phyloP scores from a whole-genome alignment of 371 early-diverging fungal species.

The Sporodiniella umbellata region DNA sequence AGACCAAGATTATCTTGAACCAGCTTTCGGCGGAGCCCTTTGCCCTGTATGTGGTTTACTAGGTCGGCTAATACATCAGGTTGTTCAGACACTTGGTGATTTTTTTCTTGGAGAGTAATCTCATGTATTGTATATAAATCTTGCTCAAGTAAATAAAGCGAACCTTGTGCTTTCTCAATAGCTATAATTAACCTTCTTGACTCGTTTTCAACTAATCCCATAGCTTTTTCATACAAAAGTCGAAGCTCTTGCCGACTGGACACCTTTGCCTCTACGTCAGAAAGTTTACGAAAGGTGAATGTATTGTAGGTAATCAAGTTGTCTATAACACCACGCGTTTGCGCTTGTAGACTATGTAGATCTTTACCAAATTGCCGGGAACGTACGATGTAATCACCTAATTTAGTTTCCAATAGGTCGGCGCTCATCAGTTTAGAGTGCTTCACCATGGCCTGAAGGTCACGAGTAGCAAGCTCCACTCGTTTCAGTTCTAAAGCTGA shows the following conservation, averaged over 20 bases:
- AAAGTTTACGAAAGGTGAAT: constrained; percentile 34
- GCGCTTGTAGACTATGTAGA: constrained; percentile 26
- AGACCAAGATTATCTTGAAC: constrained; percentile 40
- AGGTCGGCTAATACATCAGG: constrained; percentile 34
- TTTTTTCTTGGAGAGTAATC: constrained; percentile 35
- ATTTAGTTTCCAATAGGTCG: constrained; percentile 27
- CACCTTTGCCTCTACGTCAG: constrained; percentile 28
- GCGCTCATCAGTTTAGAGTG: constrained; percentile 33
- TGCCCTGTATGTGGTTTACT: constrained; percentile 30
- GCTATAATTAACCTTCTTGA: constrained; percentile 31
- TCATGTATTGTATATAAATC: constrained; percentile 42
- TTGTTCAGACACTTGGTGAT: constrained; percentile 29
- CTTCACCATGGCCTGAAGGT: constrained; percentile 43
- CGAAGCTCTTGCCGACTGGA: constrained; percentile 35
- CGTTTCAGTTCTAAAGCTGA: constrained; percentile 39
- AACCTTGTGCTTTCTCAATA: constrained; percentile 28
- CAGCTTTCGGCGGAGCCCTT: constrained; percentile 23
- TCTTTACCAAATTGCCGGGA: constrained; percentile 36
- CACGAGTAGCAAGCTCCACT: constrained; percentile 45
- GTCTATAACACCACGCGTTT: constrained; percentile 25
- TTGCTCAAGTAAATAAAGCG: constrained; percentile 33
- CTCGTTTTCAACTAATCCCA: constrained; percentile 44
- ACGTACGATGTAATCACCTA: constrained; percentile 35
- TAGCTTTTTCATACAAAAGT: constrained; percentile 35
- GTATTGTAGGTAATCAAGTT: constrained; percentile 50